These are phyloP conservation scores for Lichtheimia hyalospora DNA, from an alignment of 371 early-diverging fungal genomes.

Conservation along the genomic window DNA sequence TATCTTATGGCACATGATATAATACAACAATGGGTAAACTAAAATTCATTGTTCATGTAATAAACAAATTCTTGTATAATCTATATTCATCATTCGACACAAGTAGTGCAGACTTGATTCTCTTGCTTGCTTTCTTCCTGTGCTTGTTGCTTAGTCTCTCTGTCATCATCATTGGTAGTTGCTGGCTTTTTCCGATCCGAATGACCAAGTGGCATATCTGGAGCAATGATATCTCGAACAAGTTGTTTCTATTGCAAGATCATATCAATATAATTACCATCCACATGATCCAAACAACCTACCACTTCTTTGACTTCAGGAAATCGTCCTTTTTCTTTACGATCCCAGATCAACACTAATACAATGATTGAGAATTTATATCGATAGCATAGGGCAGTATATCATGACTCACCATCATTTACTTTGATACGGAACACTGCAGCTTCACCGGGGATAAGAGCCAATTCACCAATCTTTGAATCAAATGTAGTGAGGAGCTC, in stretches of 20 bases:
- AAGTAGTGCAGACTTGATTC: constrained; percentile 10
- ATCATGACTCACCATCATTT: constrained; percentile 45
- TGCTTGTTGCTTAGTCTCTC: too few relatives aligned
- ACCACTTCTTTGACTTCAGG: constrained; percentile 76
- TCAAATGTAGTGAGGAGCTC: constrained; percentile 70
- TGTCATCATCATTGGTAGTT: neutral
- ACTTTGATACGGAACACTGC: constrained; percentile 65
- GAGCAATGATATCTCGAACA: constrained; percentile 64
- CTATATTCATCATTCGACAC: constrained; percentile 10
- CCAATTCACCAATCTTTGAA: constrained; percentile 61
- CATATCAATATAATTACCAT: too few relatives aligned
- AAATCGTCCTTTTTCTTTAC: constrained; percentile 64
- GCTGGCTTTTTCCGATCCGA: constrained; percentile 28
- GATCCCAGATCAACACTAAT: constrained; percentile 60
- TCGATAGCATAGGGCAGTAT: neutral
- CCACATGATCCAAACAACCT: constrained; percentile 1
- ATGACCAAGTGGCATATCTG: constrained; percentile 70
- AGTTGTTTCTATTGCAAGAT: constrained; percentile 57
- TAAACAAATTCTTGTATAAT: too few relatives aligned
- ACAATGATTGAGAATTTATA: neutral
- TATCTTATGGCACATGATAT: too few relatives aligned
- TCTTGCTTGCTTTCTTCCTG: neutral
- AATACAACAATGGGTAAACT: too few relatives aligned
- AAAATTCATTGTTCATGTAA: too few relatives aligned
- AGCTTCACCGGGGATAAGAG: constrained; percentile 61